phyloP scores from a whole-genome alignment of 352 stramenopile species.

The Globisporangium heterothallicum region DNA sequence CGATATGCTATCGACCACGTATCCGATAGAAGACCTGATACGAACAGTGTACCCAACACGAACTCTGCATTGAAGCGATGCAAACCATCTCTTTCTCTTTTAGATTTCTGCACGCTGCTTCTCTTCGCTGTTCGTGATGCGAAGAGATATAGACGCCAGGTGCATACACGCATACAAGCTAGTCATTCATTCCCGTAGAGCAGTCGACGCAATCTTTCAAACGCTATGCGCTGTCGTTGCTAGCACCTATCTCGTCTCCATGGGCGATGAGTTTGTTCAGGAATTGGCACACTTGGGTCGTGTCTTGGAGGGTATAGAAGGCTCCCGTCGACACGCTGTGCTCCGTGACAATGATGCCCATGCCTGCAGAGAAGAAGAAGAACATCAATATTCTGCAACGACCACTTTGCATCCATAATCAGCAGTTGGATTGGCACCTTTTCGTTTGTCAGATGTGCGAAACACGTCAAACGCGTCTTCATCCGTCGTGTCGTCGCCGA shows the following conservation, averaged over 20 bases:
- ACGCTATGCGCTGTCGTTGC: slow-evolving; percentile 6
- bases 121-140: slow-evolving; percentile 1
- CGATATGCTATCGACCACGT: too few relatives aligned
- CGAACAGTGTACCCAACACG: too few relatives aligned
- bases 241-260: slow-evolving; percentile 5
- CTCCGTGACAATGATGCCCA: slow-evolving; percentile 83
- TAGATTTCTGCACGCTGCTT: too few relatives aligned
- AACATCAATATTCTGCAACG: too few relatives aligned
- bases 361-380: slow-evolving; percentile 20
- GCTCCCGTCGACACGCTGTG: slow-evolving; percentile 59
- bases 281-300: slow-evolving; percentile 66
- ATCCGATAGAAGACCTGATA: too few relatives aligned
- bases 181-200: too few relatives aligned
- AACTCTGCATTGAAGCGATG: too few relatives aligned
- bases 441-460: slow-evolving; percentile 35
- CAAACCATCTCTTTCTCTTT: too few relatives aligned
- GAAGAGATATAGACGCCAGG: too few relatives aligned
- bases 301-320: slow-evolving; percentile 76
- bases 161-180: too few relatives aligned
- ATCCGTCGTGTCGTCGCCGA: slow-evolving; percentile 89
- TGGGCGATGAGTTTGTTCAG: slow-evolving; percentile 59
- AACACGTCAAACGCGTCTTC: slow-evolving; percentile 84
- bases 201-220: neutral
- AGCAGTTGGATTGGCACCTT: too few relatives aligned
- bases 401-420: too few relatives aligned